Conservation (phyloP, 768 basidiomycete genomes). For the Hemileccinum impolitum region DNA sequence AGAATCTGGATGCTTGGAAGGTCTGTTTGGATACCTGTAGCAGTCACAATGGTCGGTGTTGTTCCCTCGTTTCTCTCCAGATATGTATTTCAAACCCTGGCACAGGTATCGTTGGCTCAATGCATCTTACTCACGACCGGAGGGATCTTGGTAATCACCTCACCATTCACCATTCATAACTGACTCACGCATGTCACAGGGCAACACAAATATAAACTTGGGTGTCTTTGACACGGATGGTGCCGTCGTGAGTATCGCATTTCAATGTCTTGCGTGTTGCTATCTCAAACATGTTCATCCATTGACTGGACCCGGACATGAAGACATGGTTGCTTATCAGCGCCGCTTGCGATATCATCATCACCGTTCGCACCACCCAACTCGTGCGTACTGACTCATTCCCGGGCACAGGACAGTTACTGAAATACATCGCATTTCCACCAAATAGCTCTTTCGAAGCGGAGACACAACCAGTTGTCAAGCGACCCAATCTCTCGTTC, state of each 20-base stretch:
- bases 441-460: constrained; percentile 3
- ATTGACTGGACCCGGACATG: too few relatives aligned
- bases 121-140: constrained; percentile 1
- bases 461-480: neutral
- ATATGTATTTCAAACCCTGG: too few relatives aligned
- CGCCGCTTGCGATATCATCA: constrained; percentile 10
- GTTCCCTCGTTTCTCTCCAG: too few relatives aligned
- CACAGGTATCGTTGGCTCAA: constrained; percentile 3
- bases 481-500: constrained; percentile 7
- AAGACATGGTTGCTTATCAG: constrained; percentile 13
- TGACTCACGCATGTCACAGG: neutral
- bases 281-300: too few relatives aligned
- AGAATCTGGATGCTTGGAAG: constrained; percentile 8
- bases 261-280: too few relatives aligned
- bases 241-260: constrained; percentile 3
- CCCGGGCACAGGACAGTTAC: neutral
- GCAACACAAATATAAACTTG: neutral
- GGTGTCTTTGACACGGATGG: constrained; percentile 7
- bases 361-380: constrained; percentile 7
- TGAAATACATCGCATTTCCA: neutral
- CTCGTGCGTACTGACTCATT: constrained; percentile 5
- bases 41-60: constrained; percentile 1
- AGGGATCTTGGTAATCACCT: constrained; percentile 1
- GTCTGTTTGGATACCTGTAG: constrained; percentile 2
- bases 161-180: neutral